phyloP scores from a whole-genome alignment of 345 rosid genomes.

The Eucalyptus lansdowneana region DNA sequence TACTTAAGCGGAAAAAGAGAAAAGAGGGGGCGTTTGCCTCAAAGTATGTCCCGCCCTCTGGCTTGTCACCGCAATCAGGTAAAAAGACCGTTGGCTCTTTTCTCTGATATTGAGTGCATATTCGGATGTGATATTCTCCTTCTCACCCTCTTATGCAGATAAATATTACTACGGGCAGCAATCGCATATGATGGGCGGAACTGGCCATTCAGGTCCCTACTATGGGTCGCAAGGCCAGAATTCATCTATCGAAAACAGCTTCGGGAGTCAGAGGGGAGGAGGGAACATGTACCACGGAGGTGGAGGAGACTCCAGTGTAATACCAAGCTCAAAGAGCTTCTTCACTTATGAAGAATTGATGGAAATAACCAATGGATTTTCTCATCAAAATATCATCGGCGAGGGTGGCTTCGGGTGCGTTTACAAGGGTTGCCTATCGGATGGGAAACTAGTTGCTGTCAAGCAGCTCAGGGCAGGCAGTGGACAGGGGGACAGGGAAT shows the following conservation, averaged over 20 bases:
- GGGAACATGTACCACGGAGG: slow-evolving; percentile 18
- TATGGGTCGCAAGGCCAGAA: slow-evolving; percentile 25
- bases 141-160: slow-evolving; percentile 18
- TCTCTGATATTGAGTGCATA: not conserved
- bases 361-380: slow-evolving; percentile 80
- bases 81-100: not conserved
- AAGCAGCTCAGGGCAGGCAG: slow-evolving; percentile 93
- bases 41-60: slow-evolving; percentile 32
- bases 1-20: slow-evolving; percentile 34
- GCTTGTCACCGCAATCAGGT: slow-evolving; percentile 46
- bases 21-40: slow-evolving; percentile 3
- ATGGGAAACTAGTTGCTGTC: slow-evolving; percentile 64
- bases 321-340: slow-evolving; percentile 36
- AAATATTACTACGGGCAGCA: slow-evolving; percentile 37
- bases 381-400: slow-evolving; percentile 59
- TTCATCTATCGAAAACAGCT: slow-evolving; percentile 19
- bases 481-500: slow-evolving; percentile 98
- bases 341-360: slow-evolving; percentile 65
- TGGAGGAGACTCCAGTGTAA: slow-evolving; percentile 29
- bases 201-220: slow-evolving; percentile 17
- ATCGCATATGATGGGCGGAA: slow-evolving; percentile 8
- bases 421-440: slow-evolving; percentile 42
- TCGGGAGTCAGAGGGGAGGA: slow-evolving; percentile 36
- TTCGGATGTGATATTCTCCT: not conserved
- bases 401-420: slow-evolving; percentile 98